A percentile compares a stretch with the other conserved stretches of the same genome.
Evolutionary conservation across 495 filamentous ascomycete species (phyloP).

Genomic region (Sordaria brevicollis): DNA sequence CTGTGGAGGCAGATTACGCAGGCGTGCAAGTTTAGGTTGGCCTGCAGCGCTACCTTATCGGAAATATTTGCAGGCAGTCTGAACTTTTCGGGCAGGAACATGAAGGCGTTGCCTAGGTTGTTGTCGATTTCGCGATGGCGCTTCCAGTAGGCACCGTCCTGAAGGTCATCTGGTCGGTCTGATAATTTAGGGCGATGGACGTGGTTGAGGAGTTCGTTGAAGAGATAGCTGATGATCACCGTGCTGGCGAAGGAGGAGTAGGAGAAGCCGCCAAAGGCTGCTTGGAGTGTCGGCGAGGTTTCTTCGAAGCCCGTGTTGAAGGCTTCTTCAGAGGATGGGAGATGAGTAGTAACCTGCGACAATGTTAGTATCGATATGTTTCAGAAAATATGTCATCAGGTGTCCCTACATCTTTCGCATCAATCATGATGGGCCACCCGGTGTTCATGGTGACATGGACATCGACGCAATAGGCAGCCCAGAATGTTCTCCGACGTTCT

Average conservation of each 20-base stretch:
- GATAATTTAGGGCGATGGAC: constrained; percentile 26
- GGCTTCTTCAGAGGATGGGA: constrained; percentile 34
- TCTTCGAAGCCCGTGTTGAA: constrained; percentile 26
- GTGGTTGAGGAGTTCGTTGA: constrained; percentile 31
- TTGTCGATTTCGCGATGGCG: constrained; percentile 39
- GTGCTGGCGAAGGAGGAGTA: constrained; percentile 32
- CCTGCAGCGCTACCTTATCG: constrained; percentile 29
- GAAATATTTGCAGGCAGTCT: constrained; percentile 26
- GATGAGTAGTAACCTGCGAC: constrained; percentile 31
- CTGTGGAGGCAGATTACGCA: constrained; percentile 35
- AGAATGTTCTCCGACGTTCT: constrained; percentile 42
- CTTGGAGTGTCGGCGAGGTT: constrained; percentile 20
- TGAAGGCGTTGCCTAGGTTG: constrained; percentile 32
- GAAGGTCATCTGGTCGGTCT: constrained; percentile 28
- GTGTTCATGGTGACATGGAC: constrained; percentile 36
- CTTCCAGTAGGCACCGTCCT: constrained; percentile 33
- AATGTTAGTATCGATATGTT: neutral
- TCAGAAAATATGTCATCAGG: neutral
- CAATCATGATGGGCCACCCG: constrained; percentile 37
- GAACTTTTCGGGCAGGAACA: constrained; percentile 34
- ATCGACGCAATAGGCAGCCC: constrained; percentile 42
- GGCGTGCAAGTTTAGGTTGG: constrained; percentile 35
- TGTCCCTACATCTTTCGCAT: constrained; percentile 24
- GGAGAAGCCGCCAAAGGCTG: constrained; percentile 23
- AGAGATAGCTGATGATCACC: constrained; percentile 30